Conservation (phyloP, 2,329 filamentous ascomycete species). For the Fusarium nodosum region DNA sequence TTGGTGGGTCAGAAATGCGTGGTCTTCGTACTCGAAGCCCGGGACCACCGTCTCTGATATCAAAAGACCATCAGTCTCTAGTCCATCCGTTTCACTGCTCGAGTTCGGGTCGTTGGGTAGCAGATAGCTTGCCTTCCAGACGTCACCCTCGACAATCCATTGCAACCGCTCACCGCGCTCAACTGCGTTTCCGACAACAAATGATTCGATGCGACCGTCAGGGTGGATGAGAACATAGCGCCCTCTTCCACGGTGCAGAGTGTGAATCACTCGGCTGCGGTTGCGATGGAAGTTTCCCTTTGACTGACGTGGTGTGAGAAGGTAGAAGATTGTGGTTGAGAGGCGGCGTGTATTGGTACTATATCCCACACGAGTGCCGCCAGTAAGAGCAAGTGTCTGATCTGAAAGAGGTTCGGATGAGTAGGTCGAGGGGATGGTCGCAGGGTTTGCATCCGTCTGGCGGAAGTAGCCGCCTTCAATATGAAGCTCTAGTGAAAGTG, state of each 20-base stretch:
- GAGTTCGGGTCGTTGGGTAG: slow-evolving; percentile 50
- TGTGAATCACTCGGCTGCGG: slow-evolving; percentile 72
- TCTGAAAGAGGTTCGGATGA: slow-evolving; percentile 54
- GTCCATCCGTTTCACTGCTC: slow-evolving; percentile 50
- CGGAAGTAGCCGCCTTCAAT: slow-evolving; percentile 75
- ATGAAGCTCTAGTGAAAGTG: slow-evolving; percentile 66
- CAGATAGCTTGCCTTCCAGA: slow-evolving; percentile 75
- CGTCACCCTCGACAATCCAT: slow-evolving; percentile 77
- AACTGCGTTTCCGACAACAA: slow-evolving; percentile 72
- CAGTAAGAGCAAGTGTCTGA: slow-evolving; percentile 53
- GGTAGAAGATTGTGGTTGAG: slow-evolving; percentile 74
- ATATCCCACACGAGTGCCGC: slow-evolving; percentile 53
- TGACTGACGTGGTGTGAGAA: slow-evolving; percentile 68
- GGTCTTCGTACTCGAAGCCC: slow-evolving; percentile 76
- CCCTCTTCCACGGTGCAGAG: slow-evolving; percentile 72
- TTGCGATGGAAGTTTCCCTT: slow-evolving; percentile 75
- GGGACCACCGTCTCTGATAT: slow-evolving; percentile 78
- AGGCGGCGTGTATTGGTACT: slow-evolving; percentile 62
- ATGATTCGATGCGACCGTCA: slow-evolving; percentile 71
- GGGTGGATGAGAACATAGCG: slow-evolving; percentile 75
- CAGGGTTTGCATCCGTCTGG: slow-evolving; percentile 70
- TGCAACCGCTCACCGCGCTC: slow-evolving; percentile 71
- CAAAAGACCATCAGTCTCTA: slow-evolving; percentile 65
- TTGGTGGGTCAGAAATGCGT: slow-evolving; percentile 72
- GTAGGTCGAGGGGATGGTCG: slow-evolving; percentile 65